A percentile compares a stretch with the other conserved stretches of the same genome.
These are phyloP conservation scores for Coemansia sp. DNA, from an alignment of 192 early-diverging fungal species.

Conservation along the genomic window DNA sequence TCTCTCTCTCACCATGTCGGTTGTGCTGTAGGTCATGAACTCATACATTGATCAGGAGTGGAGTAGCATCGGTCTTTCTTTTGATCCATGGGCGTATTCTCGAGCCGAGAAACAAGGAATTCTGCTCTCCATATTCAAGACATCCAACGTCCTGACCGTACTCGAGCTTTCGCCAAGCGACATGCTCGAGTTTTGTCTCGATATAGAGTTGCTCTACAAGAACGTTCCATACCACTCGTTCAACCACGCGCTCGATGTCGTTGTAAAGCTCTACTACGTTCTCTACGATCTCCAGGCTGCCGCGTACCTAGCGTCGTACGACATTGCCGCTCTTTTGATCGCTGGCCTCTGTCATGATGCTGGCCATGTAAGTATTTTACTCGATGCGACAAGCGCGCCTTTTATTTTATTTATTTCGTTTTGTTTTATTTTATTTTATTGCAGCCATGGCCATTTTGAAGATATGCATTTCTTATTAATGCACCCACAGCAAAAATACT, in stretches of 20 bases:
- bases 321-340: conserved; percentile 74
- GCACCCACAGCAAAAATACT: too few species aligned
- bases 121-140: conserved; percentile 73
- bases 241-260: conserved; percentile 88
- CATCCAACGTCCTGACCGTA: conserved; percentile 60
- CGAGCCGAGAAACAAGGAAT: conserved; percentile 79
- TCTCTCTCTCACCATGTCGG: conserved; percentile 13
- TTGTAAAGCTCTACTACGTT: conserved; percentile 76
- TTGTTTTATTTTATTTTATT: background rate
- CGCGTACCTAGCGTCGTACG: conserved; percentile 64
- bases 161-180: conserved; percentile 60
- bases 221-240: conserved; percentile 91
- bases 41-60: conserved; percentile 36
- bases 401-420: conserved; percentile 2
- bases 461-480: background rate
- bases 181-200: conserved; percentile 80
- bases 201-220: conserved; percentile 78
- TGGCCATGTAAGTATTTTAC: conserved; percentile 61
- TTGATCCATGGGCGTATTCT: conserved; percentile 64
- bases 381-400: too few species aligned
- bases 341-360: conserved; percentile 89
- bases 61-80: conserved; percentile 43
- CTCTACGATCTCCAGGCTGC: conserved; percentile 65
- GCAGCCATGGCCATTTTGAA: conserved; percentile 1
- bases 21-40: conserved; percentile 35